phyloP scores from a whole-genome alignment of 257 asterid species.

The Plantago major region DNA sequence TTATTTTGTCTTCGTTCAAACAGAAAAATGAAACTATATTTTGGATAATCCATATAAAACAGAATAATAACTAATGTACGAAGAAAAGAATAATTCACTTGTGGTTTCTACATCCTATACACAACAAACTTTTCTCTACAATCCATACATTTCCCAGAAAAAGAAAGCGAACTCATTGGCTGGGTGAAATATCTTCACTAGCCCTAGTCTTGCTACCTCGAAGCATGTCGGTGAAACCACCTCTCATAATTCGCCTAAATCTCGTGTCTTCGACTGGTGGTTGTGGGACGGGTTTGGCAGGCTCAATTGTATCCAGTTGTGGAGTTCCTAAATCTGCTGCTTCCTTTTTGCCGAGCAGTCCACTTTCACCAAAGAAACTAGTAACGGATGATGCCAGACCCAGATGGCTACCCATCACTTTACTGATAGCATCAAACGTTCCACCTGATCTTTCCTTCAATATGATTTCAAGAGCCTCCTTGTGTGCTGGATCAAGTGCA shows the following conservation, averaged over 20 bases:
- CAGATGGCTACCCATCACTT: conserved; percentile 94
- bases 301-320: conserved; percentile 29
- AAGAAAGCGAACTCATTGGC: conserved; percentile 26
- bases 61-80: not conserved
- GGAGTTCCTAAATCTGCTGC: conserved; percentile 37
- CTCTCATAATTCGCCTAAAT: conserved; percentile 86
- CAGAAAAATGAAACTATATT: conserved; percentile 3
- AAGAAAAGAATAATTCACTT: conserved; percentile 6
- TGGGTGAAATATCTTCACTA: conserved; percentile 46
- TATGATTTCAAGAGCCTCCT: conserved; percentile 95
- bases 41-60: not conserved
- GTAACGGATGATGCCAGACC: conserved; percentile 79
- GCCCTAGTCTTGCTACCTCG: conserved; percentile 60
- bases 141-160: conserved; percentile 19
- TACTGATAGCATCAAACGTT: conserved; percentile 69
- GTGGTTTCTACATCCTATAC: conserved; percentile 10
- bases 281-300: conserved; percentile 33
- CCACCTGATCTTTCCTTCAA: conserved; percentile 92
- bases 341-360: conserved; percentile 77
- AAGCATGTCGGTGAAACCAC: conserved; percentile 84
- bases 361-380: conserved; percentile 85
- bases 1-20: not conserved
- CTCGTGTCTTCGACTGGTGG: conserved; percentile 80
- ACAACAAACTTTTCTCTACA: conserved; percentile 10
- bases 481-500: conserved; percentile 98